phyloP scores from a whole-genome alignment of 2,329 filamentous ascomycete species.

The Chaetothyriales sp. region DNA sequence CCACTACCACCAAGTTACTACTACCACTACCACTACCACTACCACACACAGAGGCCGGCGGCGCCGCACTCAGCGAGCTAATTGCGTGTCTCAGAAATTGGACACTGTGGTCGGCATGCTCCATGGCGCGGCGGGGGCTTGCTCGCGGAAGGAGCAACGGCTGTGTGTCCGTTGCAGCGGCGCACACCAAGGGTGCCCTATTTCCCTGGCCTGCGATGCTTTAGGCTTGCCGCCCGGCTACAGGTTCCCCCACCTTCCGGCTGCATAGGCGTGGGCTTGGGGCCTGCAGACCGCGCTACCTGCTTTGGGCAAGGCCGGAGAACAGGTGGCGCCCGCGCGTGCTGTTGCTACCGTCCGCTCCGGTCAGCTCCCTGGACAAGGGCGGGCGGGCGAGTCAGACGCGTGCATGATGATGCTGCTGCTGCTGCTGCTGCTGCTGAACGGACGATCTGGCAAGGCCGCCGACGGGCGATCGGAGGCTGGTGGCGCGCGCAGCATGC shows the following conservation, averaged over 20 bases:
- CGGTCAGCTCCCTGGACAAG: neutral
- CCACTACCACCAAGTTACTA: too few species aligned
- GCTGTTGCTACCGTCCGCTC: neutral
- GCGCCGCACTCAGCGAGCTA: neutral
- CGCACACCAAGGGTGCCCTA: neutral
- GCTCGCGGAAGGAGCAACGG: neutral
- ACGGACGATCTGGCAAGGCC: neutral
- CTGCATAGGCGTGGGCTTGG: neutral
- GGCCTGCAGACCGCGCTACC: neutral
- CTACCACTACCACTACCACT: too few species aligned
- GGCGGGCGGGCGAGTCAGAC: too few species aligned
- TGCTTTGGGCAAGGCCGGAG: neutral
- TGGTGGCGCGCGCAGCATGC: too few species aligned
- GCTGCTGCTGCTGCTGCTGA: too few species aligned
- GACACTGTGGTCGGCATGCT: neutral
- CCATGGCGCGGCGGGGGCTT: too few species aligned
- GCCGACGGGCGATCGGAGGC: neutral
- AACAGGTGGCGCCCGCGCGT: neutral
- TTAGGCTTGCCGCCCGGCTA: neutral
- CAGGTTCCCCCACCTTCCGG: neutral
- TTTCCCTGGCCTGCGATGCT: neutral
- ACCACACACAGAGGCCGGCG: too few species aligned
- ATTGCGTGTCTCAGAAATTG: neutral
- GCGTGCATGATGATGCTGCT: too few species aligned
- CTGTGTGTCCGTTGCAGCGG: neutral